phyloP scores from a whole-genome alignment of 352 stramenopile species.

The Pythium utonaiense region DNA sequence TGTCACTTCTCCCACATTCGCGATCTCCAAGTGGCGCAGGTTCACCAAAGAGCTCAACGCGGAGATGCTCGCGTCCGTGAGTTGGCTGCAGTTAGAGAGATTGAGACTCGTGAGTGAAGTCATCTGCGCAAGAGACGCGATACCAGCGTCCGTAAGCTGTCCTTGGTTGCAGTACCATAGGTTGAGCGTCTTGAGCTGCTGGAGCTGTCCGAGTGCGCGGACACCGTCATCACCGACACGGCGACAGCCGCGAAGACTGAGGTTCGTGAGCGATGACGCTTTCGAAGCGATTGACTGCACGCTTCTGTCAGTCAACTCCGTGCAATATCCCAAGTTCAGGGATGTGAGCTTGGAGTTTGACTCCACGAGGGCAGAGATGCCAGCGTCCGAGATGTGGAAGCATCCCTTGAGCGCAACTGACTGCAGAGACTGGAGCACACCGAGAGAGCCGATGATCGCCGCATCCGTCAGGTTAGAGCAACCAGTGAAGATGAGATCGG shows the following conservation, averaged over 20 bases:
- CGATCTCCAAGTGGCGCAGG: conserved; percentile 63
- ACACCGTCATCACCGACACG: conserved; percentile 57
- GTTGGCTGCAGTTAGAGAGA: conserved; percentile 75
- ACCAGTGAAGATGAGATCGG: conserved; percentile 56
- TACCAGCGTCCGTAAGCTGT: conserved; percentile 57
- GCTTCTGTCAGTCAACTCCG: conserved; percentile 60
- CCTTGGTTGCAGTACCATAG: conserved; percentile 84
- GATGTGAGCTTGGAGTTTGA: conserved; percentile 38
- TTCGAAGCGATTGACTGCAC: conserved; percentile 43
- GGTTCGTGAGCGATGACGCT: conserved; percentile 33
- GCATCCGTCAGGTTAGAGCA: conserved; percentile 56
- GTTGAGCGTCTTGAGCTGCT: conserved; percentile 52
- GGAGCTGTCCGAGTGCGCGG: conserved; percentile 33
- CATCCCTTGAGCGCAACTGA: conserved; percentile 64
- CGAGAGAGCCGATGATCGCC: conserved; percentile 34
- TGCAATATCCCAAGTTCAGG: conserved; percentile 78
- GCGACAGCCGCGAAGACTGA: conserved; percentile 61
- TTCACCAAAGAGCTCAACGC: conserved; percentile 51
- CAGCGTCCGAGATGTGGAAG: conserved; percentile 51
- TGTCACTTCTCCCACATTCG: conserved; percentile 72
- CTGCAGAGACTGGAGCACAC: conserved; percentile 31
- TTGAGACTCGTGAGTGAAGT: conserved; percentile 66
- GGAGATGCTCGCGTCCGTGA: conserved; percentile 58
- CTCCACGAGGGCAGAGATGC: conserved; percentile 21
- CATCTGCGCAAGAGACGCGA: conserved; percentile 42